These are phyloP conservation scores for Rhizopus sp. DNA, from an alignment of 371 early-diverging fungal species.

Conservation along the genomic window DNA sequence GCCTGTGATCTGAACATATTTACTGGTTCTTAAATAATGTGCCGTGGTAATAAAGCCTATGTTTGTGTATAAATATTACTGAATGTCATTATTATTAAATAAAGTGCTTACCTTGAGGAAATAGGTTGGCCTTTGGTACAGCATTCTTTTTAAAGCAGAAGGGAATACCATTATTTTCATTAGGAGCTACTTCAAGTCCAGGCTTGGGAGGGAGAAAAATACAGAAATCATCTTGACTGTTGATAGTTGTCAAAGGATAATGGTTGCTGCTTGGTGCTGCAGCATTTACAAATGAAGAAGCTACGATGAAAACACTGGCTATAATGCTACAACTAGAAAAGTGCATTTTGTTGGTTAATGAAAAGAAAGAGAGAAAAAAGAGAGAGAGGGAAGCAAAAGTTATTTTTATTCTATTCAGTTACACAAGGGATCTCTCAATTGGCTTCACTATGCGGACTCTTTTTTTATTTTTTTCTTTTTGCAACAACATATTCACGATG, in stretches of 20 bases:
- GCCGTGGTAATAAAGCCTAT: conserved; percentile 50
- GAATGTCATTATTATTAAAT: not conserved
- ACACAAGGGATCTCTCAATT: not conserved
- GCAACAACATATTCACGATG: conserved; percentile 23
- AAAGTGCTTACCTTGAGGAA: conserved; percentile 42
- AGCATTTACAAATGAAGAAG: conserved; percentile 13
- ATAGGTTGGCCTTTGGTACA: conserved; percentile 47
- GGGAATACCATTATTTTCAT: conserved; percentile 56
- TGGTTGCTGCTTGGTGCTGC: conserved; percentile 7
- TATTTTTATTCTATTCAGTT: not conserved
- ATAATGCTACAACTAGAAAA: conserved; percentile 2
- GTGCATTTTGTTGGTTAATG: not conserved
- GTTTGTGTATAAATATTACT: not conserved
- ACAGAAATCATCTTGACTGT: conserved; percentile 47
- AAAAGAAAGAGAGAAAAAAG: not conserved
- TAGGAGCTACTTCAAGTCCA: conserved; percentile 53
- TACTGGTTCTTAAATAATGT: conserved; percentile 42
- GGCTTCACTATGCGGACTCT: not conserved
- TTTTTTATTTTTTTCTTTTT: conserved; percentile 1
- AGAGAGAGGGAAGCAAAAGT: not conserved
- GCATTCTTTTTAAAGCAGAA: conserved; percentile 49
- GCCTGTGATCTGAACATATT: conserved; percentile 59
- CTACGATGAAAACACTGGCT: conserved; percentile 11
- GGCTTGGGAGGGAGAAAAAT: conserved; percentile 62
- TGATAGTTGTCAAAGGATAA: conserved; percentile 21